Base-by-base conservation (phyloP, 2,329 filamentous ascomycete genomes). In the Venturia asperata region DNA sequence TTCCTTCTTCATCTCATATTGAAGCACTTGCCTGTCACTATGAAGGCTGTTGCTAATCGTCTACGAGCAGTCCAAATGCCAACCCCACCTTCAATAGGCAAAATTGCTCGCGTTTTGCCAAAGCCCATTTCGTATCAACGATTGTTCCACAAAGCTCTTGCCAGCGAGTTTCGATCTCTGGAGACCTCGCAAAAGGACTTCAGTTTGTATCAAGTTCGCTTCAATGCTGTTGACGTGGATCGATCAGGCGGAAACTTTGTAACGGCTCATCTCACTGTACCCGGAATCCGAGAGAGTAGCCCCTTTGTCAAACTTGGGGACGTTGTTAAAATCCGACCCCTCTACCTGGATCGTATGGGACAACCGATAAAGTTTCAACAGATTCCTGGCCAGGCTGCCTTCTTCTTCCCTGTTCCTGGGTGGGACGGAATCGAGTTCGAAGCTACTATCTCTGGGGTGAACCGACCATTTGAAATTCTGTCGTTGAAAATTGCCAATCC, bases 221-320 rank as follows among this genome's bases (percentile, higher is more conserved):
- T 61, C 17, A 30, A 42, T 17, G 7, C 24, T 39, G 17, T 34
- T 13, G 11, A 42, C n/a, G 11, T 42, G 30, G 43, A 63, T 27
- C 41, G 10, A 19, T 15, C 30, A 34, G 27, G 27, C 19, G 21
- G 58, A 7, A 39, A 10, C 15, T 52, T 17, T 27, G 34, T 56
- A 1, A 56, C 30, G 1, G 47, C 34, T 21, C 34, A 37, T 5
- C 49, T 64, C 4, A 11, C 34, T 41, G 61, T 75, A 4, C 73
- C 73, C 17, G 73, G 73, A 1, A 34, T 75, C 5, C 68, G 72
- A 43, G 74, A 76, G 62, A 70, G 74, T 9, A 72, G 62, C 19
- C 73, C 73, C 19, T 49, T 69, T 4, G 52, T 76, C n/a, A 71
- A 72, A 49, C 69, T 73, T 66, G 74, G 73, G 7, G 73, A 76